Base-by-base conservation (phyloP, 306 rosid genomes). In the Acacia confusa region DNA sequence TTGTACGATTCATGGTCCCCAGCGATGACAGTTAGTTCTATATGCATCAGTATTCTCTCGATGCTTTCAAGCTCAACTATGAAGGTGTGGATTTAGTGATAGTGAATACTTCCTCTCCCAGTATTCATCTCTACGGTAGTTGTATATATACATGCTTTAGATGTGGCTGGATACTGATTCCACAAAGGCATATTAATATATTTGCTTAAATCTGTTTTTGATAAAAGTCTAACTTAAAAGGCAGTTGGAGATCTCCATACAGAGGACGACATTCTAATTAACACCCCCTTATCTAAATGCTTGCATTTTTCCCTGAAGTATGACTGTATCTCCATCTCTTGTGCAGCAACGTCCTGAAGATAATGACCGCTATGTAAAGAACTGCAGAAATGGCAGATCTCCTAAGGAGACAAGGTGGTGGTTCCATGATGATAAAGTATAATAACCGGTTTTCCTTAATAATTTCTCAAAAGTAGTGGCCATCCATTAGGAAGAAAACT, bases 391-490 rank as follows among this genome's bases (percentile, higher is more conserved):
- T 60, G 99, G 99, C 38, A 80, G 99, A 84, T 96, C 99, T 22
- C 99, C 99, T 8, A 96, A 96, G 89, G 98, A 96, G 94, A 96
- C 99, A 9, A 94, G 99, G 91, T 96, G 99, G 99, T 96, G 99
- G 99, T 96, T 96, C 90, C 99, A 96, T 79, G 99, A 96, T 69
- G 99, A 96, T 74, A 96, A 96, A 87, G 99, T 96, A 78, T 96
- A 87, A 87, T 53, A 79, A 60, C 63, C 30, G 17, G 70, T 70
- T 78, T 80, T 77, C 61, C 75, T 78, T 73, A 71, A 65, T 87
- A 64, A 85, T 84, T 79, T 75, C 67, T 80, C 87, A 85, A 78
- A 83, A 70, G 66, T 84, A 82, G 86, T 69, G 78, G 84, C 82
- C 88, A 75, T 84, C 88, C 87, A 88, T 85, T 76, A 70, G 77